A percentile compares a stretch with the other conserved stretches of the same genome.
phyloP scores from a whole-genome alignment of 257 asterid genomes.

The Solanum chilense region DNA sequence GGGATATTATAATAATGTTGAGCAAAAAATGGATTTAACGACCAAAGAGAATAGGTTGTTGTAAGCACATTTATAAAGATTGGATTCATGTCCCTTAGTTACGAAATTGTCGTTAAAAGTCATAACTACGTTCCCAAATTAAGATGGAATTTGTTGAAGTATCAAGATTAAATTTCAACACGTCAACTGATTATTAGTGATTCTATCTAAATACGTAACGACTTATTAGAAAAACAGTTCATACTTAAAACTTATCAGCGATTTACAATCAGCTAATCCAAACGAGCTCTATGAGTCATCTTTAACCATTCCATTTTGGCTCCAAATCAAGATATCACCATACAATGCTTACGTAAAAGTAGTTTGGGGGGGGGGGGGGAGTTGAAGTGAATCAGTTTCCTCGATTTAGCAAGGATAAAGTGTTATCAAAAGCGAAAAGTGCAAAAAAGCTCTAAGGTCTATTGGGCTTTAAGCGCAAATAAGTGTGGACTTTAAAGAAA shows the following conservation, averaged over 20 bases:
- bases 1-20: not conserved
- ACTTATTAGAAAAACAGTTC: not conserved
- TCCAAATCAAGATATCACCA: not conserved
- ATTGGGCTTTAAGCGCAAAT: not conserved
- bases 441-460: not conserved
- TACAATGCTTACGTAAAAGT: not conserved
- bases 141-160: not conserved
- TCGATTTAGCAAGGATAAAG: not conserved
- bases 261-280: not conserved
- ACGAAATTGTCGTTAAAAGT: not conserved
- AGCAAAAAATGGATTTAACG: not conserved
- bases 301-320: not conserved
- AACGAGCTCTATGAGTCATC: not conserved
- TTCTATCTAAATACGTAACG: not conserved
- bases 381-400: not conserved
- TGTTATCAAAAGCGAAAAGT: not conserved
- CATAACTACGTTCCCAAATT: not conserved
- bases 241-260: not conserved
- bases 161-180: not conserved
- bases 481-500: not conserved
- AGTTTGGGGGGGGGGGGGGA: not conserved
- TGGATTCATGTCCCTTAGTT: not conserved
- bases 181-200: not conserved
- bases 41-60: not conserved
- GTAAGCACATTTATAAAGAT: not conserved